Evolutionary conservation across 768 basidiomycete species (phyloP).

Genomic region (Termitomyces sp.): DNA sequence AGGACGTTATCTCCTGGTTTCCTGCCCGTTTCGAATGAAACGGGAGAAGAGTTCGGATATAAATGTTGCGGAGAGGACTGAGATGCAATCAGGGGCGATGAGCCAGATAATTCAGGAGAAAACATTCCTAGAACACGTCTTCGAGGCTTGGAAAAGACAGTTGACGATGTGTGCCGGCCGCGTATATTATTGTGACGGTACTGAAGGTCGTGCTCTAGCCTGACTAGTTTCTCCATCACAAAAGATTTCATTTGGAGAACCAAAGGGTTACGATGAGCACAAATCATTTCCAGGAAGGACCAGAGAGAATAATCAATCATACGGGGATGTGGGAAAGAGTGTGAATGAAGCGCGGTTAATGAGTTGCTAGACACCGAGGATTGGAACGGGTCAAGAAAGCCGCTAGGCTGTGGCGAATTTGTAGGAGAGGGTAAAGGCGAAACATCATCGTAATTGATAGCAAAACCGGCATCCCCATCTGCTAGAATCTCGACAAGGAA

Average conservation of each 20-base stretch:
- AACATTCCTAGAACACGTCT: conserved; percentile 34
- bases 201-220: conserved; percentile 47
- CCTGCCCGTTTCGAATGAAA: conserved; percentile 21
- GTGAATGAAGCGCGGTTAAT: conserved; percentile 17
- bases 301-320: conserved; percentile 67
- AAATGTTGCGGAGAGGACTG: conserved; percentile 23
- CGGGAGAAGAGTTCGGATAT: conserved; percentile 13
- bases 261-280: conserved; percentile 56
- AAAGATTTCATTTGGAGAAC: conserved; percentile 61
- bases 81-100: conserved; percentile 35
- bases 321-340: conserved; percentile 36
- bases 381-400: conserved; percentile 28
- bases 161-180: conserved; percentile 39
- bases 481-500: conserved; percentile 45
- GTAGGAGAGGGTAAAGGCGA: conserved; percentile 48
- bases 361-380: conserved; percentile 21
- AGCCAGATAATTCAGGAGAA: conserved; percentile 45
- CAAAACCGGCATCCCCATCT: conserved; percentile 62
- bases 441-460: conserved; percentile 31
- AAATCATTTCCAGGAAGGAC: conserved; percentile 66
- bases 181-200: conserved; percentile 21
- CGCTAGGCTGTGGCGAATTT: conserved; percentile 43
- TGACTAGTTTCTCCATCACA: conserved; percentile 55
- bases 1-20: conserved; percentile 37
- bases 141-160: conserved; percentile 54